phyloP scores from a whole-genome alignment of 2,329 filamentous ascomycete species.

The Sodiomyces alkalinus region DNA sequence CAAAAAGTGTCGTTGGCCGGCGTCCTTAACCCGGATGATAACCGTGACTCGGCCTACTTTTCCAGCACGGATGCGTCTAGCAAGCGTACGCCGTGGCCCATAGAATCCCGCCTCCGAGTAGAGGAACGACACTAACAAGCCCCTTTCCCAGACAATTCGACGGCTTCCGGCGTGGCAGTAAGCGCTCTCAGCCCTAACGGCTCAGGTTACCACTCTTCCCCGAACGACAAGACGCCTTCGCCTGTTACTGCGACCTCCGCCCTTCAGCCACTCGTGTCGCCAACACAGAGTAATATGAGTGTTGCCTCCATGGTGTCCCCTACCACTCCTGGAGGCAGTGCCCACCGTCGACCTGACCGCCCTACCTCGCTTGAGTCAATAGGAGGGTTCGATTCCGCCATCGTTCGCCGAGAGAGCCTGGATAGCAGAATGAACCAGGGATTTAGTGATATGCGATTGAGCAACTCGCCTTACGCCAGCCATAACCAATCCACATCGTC shows the following conservation, averaged over 20 bases:
- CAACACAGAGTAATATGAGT: slow-evolving; percentile 45
- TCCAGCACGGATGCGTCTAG: slow-evolving; percentile 27
- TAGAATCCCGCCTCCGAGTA: slow-evolving; percentile 1
- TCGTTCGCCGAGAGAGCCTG: slow-evolving; percentile 54
- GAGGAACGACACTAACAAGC: slow-evolving; percentile 6
- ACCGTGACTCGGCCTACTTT: slow-evolving; percentile 28
- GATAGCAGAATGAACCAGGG: slow-evolving; percentile 64
- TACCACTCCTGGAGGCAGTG: slow-evolving; percentile 28
- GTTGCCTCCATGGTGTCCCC: slow-evolving; percentile 52
- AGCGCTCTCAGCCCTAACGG: slow-evolving; percentile 12
- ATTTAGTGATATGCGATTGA: slow-evolving; percentile 54
- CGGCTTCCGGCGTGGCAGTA: slow-evolving; percentile 19
- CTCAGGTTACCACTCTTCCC: slow-evolving; percentile 33
- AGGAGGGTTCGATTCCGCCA: slow-evolving; percentile 16
- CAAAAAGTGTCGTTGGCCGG: slow-evolving; percentile 34
- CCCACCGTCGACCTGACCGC: slow-evolving; percentile 28
- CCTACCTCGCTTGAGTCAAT: slow-evolving; percentile 19
- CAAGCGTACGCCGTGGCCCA: slow-evolving; percentile 19
- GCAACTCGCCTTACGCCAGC: slow-evolving; percentile 54
- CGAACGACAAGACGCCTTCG: slow-evolving; percentile 46
- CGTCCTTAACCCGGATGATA: slow-evolving; percentile 35
- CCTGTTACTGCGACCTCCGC: slow-evolving; percentile 36
- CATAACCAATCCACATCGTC: slow-evolving; percentile 65
- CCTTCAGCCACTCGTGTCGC: slow-evolving; percentile 38
- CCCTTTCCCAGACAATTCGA: slow-evolving; percentile 24